These are phyloP conservation scores for Eurotiales sp. DNA, from an alignment of 2,329 filamentous ascomycete genomes.

Conservation along the genomic window DNA sequence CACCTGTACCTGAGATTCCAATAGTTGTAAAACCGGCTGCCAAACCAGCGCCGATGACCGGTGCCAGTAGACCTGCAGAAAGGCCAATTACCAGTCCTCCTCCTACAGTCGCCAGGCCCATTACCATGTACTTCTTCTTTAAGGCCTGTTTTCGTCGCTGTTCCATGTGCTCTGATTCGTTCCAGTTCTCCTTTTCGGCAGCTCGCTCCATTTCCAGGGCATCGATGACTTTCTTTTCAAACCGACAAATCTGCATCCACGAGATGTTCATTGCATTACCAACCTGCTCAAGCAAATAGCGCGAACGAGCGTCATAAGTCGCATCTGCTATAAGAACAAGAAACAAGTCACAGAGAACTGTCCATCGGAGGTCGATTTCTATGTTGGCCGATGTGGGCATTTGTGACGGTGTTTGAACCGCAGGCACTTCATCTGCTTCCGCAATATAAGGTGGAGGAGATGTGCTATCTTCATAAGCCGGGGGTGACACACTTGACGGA, in stretches of 20 bases:
- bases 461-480: slow-evolving; percentile 50
- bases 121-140: slow-evolving; percentile 83
- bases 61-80: slow-evolving; percentile 85
- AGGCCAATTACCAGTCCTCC: slow-evolving; percentile 93
- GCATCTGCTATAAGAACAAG: slow-evolving; percentile 95
- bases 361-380: slow-evolving; percentile 96
- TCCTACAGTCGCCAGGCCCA: slow-evolving; percentile 94
- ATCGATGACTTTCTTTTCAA: slow-evolving; percentile 95
- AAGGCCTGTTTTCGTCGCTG: slow-evolving; percentile 73
- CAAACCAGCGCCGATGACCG: slow-evolving; percentile 88
- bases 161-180: slow-evolving; percentile 93
- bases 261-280: slow-evolving; percentile 74
- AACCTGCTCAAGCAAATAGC: slow-evolving; percentile 77
- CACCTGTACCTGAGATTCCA: slow-evolving; percentile 80
- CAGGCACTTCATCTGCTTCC: slow-evolving; percentile 67
- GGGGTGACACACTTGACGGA: slow-evolving; percentile 31
- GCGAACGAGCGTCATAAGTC: slow-evolving; percentile 83
- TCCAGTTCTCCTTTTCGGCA: slow-evolving; percentile 94
- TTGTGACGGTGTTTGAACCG: slow-evolving; percentile 77
- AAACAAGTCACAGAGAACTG: slow-evolving; percentile 92
- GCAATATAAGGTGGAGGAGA: slow-evolving; percentile 50
- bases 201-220: slow-evolving; percentile 96
- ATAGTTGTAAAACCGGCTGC: slow-evolving; percentile 95
- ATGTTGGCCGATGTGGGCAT: slow-evolving; percentile 77
- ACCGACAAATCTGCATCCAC: slow-evolving; percentile 91